A percentile compares a stretch with the other conserved stretches of the same genome.
Evolutionary conservation across 352 stramenopile genomes (phyloP).

Genomic region (Phytophthora tentaculata): DNA sequence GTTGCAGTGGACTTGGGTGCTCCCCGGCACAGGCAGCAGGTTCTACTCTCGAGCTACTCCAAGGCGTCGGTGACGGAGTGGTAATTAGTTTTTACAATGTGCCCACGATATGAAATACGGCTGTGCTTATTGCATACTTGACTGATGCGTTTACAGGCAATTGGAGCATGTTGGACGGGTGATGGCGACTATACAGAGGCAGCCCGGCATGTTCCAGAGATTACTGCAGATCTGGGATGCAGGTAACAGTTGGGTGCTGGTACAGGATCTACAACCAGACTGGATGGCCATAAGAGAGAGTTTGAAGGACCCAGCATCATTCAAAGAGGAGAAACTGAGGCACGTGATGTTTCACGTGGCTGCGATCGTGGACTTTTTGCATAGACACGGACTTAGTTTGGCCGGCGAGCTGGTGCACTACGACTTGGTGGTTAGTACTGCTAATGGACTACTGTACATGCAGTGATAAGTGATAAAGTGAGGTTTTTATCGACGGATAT

Average conservation of each 20-base stretch:
- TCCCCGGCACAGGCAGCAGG: constrained; percentile 30
- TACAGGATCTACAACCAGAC: constrained; percentile 47
- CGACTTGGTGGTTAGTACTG: constrained; percentile 50
- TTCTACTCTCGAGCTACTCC: constrained; percentile 47
- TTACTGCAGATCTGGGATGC: constrained; percentile 61
- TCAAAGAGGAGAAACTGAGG: constrained; percentile 57
- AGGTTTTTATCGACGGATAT: constrained; percentile 18
- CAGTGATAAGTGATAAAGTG: not conserved
- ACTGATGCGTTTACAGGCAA: constrained; percentile 31
- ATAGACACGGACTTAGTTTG: constrained; percentile 54
- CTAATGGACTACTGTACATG: no score
- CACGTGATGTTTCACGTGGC: constrained; percentile 57
- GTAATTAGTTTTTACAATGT: constrained; percentile 25
- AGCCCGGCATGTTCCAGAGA: constrained; percentile 47
- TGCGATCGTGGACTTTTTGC: constrained; percentile 65
- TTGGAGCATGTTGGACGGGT: constrained; percentile 52
- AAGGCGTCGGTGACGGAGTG: constrained; percentile 48
- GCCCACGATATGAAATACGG: not conserved
- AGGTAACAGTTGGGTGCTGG: constrained; percentile 59
- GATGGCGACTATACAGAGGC: constrained; percentile 39
- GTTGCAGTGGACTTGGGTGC: constrained; percentile 37
- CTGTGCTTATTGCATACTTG: not conserved
- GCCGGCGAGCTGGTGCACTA: constrained; percentile 57
- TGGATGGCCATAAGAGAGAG: constrained; percentile 41
- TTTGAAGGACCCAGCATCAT: constrained; percentile 28